Evolutionary conservation across 106 monocot species (phyloP), one percentile per base, ranked within the genome.

Genomic region (Posidonia australis): DNA sequence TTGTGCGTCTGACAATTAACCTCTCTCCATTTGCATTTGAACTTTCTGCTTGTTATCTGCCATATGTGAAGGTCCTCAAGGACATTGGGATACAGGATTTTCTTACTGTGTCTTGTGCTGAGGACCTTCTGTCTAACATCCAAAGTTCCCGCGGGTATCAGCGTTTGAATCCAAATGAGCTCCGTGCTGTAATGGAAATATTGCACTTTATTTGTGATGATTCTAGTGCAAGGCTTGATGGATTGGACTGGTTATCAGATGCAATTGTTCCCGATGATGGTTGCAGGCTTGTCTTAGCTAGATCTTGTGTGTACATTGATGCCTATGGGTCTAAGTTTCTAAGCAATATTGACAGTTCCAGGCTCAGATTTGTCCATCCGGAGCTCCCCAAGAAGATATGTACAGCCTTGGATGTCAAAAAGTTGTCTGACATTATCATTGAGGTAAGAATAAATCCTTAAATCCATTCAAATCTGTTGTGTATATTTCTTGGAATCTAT

Each of bases 11-110:
- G 42, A 72, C 84, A 36, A 66, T 84, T 61, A 98, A 91, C 51
- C 80, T 98, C 44, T 87, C 98, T 63, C 98, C 98, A 56, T 98
- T 98, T 85, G 90, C 82, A 53, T 98, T 98, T 81, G 87, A 98
- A 58, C 87, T 98, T 20, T 84, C 98, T 11, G 63, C 74, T 66
- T 75, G 69, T 32, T 98, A 82, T 71, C 87, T 98, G 10, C 87
- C 84, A 51, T 91, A 88, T 77, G 77, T 98, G 27, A 87, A 80
- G 58, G 83, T 98, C 60, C 82, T 98, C 12, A 87, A 85, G 73
- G 85, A 98, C 58, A 73, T 98, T 46, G 98, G 84, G 23, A 73
- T 85, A 63, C 98, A 85, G 54, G 91, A 98, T 62, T 68, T 41
- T 77, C 84, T 98, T 60, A 76, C 87, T 5, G 62, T 81, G 61